These are phyloP conservation scores for Candida mesenterica DNA, from an alignment of 1,139 yeast genomes.

Conservation along the genomic window DNA sequence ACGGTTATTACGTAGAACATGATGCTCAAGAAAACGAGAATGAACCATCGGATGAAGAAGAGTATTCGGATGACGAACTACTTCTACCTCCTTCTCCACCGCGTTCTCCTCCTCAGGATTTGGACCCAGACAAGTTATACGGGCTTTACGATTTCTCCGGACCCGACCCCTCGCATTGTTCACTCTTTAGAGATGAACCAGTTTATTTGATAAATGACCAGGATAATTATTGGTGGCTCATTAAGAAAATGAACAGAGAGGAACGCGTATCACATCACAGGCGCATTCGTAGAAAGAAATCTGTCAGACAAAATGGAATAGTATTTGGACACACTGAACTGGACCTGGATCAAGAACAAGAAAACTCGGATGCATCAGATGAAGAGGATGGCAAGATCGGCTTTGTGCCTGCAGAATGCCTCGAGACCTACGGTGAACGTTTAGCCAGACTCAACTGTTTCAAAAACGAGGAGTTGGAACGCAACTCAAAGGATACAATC, in stretches of 20 bases:
- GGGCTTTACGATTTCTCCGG: conserved; percentile 88
- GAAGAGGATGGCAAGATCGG: conserved; percentile 72
- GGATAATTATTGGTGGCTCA: conserved; percentile 97
- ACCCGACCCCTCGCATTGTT: conserved; percentile 92
- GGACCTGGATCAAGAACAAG: conserved; percentile 17
- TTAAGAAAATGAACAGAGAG: conserved; percentile 54
- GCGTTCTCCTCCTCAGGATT: conserved; percentile 75
- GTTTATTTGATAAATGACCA: conserved; percentile 81
- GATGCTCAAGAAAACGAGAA: conserved; percentile 8
- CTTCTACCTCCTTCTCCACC: conserved; percentile 63
- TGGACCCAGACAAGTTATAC: conserved; percentile 81
- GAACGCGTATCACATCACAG: conserved; percentile 26
- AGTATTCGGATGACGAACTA: conserved; percentile 13
- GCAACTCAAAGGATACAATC: conserved; percentile 16
- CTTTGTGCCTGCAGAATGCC: conserved; percentile 93
- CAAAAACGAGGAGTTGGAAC: conserved; percentile 78
- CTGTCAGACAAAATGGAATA: conserved; percentile 9
- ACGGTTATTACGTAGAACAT: neutral
- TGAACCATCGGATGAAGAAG: conserved; percentile 21
- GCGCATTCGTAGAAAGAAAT: conserved; percentile 9
- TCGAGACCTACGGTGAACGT: conserved; percentile 89
- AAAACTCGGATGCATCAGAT: conserved; percentile 19
- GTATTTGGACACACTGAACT: conserved; percentile 8
- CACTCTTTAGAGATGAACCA: conserved; percentile 76
- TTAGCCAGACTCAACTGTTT: conserved; percentile 90